Conservation (phyloP, 192 early-diverging fungal species). For the Podila epicladia region DNA sequence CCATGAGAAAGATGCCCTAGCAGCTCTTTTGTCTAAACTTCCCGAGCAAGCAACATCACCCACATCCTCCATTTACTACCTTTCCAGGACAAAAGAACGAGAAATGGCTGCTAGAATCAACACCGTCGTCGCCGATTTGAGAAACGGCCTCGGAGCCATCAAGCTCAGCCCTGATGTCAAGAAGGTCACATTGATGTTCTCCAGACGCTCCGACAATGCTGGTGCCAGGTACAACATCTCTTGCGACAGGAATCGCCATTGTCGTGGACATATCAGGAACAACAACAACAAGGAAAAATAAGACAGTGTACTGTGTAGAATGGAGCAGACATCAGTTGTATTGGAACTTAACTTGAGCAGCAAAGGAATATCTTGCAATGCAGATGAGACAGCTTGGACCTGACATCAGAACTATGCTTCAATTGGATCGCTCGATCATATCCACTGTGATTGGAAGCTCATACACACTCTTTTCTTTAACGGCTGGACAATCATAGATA, state of each 20-base stretch:
- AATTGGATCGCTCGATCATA: too few relatives aligned
- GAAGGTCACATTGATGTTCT: constrained; percentile 60
- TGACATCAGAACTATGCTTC: too few relatives aligned
- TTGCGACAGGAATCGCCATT: background rate
- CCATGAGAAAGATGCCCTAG: too few relatives aligned
- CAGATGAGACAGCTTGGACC: too few relatives aligned
- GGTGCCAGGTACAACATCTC: constrained; percentile 57
- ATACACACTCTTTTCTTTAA: background rate
- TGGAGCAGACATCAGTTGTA: too few relatives aligned
- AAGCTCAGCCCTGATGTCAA: constrained; percentile 54
- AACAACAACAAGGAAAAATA: too few relatives aligned
- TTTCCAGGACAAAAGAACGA: background rate
- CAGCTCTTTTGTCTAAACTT: background rate
- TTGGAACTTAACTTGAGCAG: too few relatives aligned
- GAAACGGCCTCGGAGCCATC: constrained; percentile 60
- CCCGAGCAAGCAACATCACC: background rate
- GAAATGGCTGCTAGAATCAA: constrained; percentile 31
- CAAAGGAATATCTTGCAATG: too few relatives aligned
- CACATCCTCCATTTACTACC: background rate
- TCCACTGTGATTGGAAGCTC: too few relatives aligned
- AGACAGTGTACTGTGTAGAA: too few relatives aligned
- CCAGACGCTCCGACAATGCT: constrained; percentile 55
- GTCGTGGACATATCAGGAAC: background rate
- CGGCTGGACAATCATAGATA: constrained; percentile 41
- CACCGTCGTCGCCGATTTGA: constrained; percentile 42